These are phyloP conservation scores for Pyrrhoderma lamaoense DNA, from an alignment of 1,284 basidiomycete genomes.

Conservation along the genomic window DNA sequence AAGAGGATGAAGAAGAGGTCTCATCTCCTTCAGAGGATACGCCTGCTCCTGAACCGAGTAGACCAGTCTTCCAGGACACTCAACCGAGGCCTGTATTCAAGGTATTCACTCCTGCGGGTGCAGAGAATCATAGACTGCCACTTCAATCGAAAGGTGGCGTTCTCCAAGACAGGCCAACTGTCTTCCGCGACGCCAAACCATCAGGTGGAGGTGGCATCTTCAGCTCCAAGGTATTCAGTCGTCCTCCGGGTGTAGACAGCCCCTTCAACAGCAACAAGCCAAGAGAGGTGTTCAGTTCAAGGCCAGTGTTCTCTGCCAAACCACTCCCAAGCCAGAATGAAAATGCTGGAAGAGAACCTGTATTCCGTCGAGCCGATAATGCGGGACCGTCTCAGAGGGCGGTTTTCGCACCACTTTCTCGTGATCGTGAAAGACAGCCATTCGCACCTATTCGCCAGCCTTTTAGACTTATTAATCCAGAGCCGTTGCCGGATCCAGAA, in stretches of 20 bases:
- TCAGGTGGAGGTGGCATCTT: constrained; percentile 1
- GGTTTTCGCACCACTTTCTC: constrained; percentile 11
- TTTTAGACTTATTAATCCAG: not conserved
- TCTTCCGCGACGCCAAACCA: constrained; percentile 45
- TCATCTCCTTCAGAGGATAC: not conserved
- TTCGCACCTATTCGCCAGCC: constrained; percentile 6
- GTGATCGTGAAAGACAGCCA: constrained; percentile 1
- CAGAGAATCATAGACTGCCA: constrained; percentile 21
- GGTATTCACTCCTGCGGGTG: constrained; percentile 21
- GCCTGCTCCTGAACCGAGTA: not conserved
- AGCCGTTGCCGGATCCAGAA: not conserved
- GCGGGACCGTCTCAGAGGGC: constrained; percentile 4
- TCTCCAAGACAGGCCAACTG: constrained; percentile 28
- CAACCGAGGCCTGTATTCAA: constrained; percentile 9
- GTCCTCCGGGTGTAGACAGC: constrained; percentile 33
- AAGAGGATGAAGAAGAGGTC: constrained; percentile 1
- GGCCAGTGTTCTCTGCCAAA: not conserved
- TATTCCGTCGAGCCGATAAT: constrained; percentile 11
- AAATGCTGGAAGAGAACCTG: not conserved
- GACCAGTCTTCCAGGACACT: not conserved
- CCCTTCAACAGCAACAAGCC: constrained; percentile 24
- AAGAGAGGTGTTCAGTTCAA: constrained; percentile 26
- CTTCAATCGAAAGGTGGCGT: constrained; percentile 4
- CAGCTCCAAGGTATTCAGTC: constrained; percentile 49
- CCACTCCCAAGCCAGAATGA: constrained; percentile 2